Evolutionary conservation across 192 early-diverging fungal genomes (phyloP), one percentile per base, ranked within the genome.

Genomic region (Coemansia sp.): DNA sequence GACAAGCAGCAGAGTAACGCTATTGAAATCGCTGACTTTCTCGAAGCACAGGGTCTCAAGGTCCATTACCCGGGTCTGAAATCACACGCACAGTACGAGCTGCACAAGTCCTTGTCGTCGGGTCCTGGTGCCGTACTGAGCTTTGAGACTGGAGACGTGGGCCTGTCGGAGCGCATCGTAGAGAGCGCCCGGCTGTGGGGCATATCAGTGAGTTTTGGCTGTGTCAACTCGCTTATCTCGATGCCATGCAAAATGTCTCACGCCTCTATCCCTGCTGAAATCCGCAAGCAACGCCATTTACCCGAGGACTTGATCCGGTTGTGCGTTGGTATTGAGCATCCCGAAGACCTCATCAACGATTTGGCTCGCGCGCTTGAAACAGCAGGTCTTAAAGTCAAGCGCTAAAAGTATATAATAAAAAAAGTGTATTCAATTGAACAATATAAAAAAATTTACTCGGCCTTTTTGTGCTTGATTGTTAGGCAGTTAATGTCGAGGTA

Each of bases 231-330:
- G 67, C 85, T 99, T 63, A 98, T 99, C 71, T 93, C 93, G 70
- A 97, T 99, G 95, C 95, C 95, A 20, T 99, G 95, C 77, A 87
- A 90, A 69, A 99, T 99, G 97, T 95, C 93, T 6, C 97, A 99
- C 70, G 91, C 97, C 31, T 94, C 92, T 60, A 99, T 99, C 51
- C 97, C 97, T 15, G 94, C 91, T 8, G 86, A 91, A 68, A 87
- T 98, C 7, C 87, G 97, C 55, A 89, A 90, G 74, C 94, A 90
- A 70, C 88, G 95, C 10, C 89, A 85, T 10, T 75, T 99, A 61
- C 93, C 95, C n/a, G 97, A 99, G 85, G 97, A 99, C 83, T 82
- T 99, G 77, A 95, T 99, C 71, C 87, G 97, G 22, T 77, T 99
- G 19, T 97, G 97, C 66, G 90, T 99, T 24, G 97, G 97, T 27